These are phyloP conservation scores for Oxyria digyna DNA, from an alignment of 148 eudicot genomes.

Conservation along the genomic window DNA sequence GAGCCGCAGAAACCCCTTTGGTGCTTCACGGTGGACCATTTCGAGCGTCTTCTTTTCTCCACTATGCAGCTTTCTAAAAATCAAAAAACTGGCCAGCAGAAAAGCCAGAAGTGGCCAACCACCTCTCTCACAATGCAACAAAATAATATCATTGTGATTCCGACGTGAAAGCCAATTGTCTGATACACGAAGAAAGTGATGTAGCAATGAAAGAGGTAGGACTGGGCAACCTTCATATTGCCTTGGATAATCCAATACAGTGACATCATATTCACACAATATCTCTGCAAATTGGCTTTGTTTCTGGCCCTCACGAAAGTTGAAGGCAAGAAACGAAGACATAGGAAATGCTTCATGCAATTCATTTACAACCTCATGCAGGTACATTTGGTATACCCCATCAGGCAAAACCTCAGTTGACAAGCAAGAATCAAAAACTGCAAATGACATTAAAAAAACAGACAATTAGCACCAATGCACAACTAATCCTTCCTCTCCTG, in stretches of 20 bases:
- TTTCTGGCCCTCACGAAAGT: conserved; percentile 97
- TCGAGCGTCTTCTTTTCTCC: conserved; percentile 90
- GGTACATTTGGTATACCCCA: conserved; percentile 80
- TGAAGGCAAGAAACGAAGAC: conserved; percentile 95
- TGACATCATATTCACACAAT: conserved; percentile 82
- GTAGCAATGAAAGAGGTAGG: conserved; percentile 75
- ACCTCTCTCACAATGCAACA: conserved; percentile 98
- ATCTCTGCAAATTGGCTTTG: conserved; percentile 81
- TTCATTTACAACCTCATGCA: conserved; percentile 75
- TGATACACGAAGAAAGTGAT: conserved; percentile 86
- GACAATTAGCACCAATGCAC: conserved; percentile 4
- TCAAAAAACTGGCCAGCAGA: conserved; percentile 73
- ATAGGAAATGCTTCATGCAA: conserved; percentile 73
- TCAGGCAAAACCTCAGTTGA: conserved; percentile 91
- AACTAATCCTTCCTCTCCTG: background rate
- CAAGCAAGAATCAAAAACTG: conserved; percentile 98
- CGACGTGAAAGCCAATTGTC: conserved; percentile 82
- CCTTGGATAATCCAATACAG: conserved; percentile 89
- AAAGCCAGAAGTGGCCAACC: conserved; percentile 95
- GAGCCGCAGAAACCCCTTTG: conserved; percentile 75
- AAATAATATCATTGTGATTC: conserved; percentile 70
- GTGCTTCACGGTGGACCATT: conserved; percentile 89
- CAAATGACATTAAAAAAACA: conserved; percentile 16
- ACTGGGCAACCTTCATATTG: conserved; percentile 98
- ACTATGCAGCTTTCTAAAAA: conserved; percentile 68